These are phyloP conservation scores for Rhazya stricta DNA, from an alignment of 257 asterid genomes.

Conservation along the genomic window DNA sequence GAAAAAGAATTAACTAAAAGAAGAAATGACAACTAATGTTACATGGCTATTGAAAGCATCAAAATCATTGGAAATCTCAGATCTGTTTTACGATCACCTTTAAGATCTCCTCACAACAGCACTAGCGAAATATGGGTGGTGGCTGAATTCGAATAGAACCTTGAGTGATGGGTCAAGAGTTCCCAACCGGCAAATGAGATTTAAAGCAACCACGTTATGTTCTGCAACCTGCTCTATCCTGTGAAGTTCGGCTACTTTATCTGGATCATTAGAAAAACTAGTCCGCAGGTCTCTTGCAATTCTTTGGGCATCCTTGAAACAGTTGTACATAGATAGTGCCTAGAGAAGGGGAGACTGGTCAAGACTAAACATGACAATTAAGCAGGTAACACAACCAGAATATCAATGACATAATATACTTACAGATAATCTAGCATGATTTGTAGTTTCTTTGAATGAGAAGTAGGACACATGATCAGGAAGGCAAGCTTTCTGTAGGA, in stretches of 20 bases:
- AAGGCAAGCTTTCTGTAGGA: constrained; percentile 79
- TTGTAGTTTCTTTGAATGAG: constrained; percentile 59
- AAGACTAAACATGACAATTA: constrained; percentile 5
- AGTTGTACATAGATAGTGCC: constrained; percentile 49
- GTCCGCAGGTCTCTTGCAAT: constrained; percentile 67
- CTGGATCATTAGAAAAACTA: constrained; percentile 58
- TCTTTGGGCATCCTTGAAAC: constrained; percentile 87
- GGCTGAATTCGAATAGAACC: constrained; percentile 67
- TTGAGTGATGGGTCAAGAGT: constrained; percentile 74
- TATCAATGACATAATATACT: constrained; percentile 22
- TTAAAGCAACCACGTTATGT: constrained; percentile 74
- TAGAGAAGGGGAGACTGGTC: constrained; percentile 23
- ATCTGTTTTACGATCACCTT: constrained; percentile 11
- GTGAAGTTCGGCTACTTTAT: constrained; percentile 63
- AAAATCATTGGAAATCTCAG: constrained; percentile 31
- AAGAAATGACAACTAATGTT: constrained; percentile 1
- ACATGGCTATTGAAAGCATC: constrained; percentile 20
- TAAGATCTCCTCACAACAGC: constrained; percentile 93
- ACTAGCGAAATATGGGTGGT: constrained; percentile 86
- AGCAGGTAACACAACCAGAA: neutral
- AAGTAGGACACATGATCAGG: constrained; percentile 71
- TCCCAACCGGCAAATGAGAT: constrained; percentile 71
- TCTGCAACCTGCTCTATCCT: constrained; percentile 88
- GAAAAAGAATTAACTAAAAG: constrained; percentile 11
- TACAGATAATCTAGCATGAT: constrained; percentile 63